Evolutionary conservation across 306 rosid genomes (phyloP).

Genomic region (Casuarina equisetifolia): DNA sequence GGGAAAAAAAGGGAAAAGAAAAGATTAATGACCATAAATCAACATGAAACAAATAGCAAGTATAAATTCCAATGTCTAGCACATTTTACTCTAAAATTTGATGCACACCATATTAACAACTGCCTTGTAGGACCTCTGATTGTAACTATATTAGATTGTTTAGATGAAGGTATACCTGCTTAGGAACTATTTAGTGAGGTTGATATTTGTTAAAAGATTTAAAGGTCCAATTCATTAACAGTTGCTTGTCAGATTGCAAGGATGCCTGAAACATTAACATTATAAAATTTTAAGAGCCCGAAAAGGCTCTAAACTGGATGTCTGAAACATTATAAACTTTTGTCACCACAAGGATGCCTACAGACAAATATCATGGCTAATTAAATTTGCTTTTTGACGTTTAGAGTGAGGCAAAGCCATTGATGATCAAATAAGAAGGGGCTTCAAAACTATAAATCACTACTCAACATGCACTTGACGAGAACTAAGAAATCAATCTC

Average conservation of each 20-base stretch:
- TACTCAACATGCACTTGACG: not conserved
- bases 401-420: no score
- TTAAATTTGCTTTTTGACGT: no score
- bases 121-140: slow-evolving; percentile 98
- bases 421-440: no score
- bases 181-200: slow-evolving; percentile 95
- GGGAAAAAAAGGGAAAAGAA: not conserved
- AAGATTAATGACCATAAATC: not conserved
- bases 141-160: slow-evolving; percentile 71
- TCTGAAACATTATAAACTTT: no score
- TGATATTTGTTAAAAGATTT: slow-evolving; percentile 68
- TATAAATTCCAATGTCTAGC: not conserved
- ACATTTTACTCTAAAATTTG: slow-evolving; percentile 18
- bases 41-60: not conserved
- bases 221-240: slow-evolving; percentile 84
- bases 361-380: no score
- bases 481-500: not conserved
- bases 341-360: no score
- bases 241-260: slow-evolving; percentile 94
- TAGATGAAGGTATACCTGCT: slow-evolving; percentile 96
- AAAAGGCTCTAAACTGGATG: no score
- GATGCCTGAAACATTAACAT: no score
- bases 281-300: no score
- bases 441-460: no score
- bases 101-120: slow-evolving; percentile 81